These are phyloP conservation scores for Annulohypoxylon nitens DNA, from an alignment of 495 filamentous ascomycete species.

Conservation along the genomic window DNA sequence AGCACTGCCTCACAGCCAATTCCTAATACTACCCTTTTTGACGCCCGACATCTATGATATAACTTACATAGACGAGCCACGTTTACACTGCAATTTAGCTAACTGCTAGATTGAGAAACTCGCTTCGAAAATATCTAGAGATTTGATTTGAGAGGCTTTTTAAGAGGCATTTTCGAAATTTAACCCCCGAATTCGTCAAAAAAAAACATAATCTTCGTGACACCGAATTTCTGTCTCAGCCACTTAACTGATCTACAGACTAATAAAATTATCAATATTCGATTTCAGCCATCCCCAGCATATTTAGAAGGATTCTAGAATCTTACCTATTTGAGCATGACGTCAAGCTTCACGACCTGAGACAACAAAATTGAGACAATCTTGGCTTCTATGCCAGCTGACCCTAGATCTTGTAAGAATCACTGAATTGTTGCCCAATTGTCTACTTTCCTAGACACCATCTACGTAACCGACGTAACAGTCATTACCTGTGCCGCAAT, in stretches of 20 bases:
- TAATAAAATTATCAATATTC: neutral
- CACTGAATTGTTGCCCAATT: constrained; percentile 9
- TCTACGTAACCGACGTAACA: neutral
- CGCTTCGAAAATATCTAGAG: neutral
- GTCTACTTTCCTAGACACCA: neutral
- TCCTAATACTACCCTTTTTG: constrained; percentile 11
- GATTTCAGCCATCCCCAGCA: neutral
- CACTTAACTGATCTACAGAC: neutral
- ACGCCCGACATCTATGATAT: constrained; percentile 23
- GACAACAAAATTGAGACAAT: constrained; percentile 2
- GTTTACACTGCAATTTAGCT: constrained; percentile 4
- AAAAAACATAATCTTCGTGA: neutral
- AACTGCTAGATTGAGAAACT: constrained; percentile 28
- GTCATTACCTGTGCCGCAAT: neutral
- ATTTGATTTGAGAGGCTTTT: constrained; percentile 8
- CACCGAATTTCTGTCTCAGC: constrained; percentile 5
- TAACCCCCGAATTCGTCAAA: neutral
- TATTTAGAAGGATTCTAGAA: constrained; percentile 32
- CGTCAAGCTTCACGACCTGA: constrained; percentile 11
- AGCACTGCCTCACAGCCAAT: constrained; percentile 36
- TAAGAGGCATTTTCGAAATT: neutral
- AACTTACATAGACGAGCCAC: neutral
- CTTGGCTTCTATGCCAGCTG: neutral
- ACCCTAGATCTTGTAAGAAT: neutral
- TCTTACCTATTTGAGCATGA: constrained; percentile 31